Conservation (phyloP, 805 yeast genomes). For the Saccharomycopsis sp. region DNA sequence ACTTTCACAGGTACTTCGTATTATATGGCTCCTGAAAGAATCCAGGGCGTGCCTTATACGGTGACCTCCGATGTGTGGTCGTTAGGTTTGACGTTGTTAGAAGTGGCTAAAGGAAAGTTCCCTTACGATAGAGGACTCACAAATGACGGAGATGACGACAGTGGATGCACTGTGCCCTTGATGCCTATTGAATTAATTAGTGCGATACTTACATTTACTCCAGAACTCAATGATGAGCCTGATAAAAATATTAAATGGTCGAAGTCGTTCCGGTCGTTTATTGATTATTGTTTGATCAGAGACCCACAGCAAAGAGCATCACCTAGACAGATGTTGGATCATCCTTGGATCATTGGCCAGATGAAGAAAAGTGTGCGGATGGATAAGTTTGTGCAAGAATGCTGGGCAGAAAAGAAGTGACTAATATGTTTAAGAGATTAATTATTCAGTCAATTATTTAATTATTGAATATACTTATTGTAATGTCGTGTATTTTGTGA, state of each 20-base stretch:
- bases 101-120: conserved; percentile 87
- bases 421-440: neutral
- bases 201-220: conserved; percentile 75
- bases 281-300: conserved; percentile 74
- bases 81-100: conserved; percentile 81
- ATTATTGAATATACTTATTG: too few species aligned
- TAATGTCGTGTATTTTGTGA: too few species aligned
- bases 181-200: conserved; percentile 83
- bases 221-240: conserved; percentile 72
- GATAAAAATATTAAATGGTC: conserved; percentile 75
- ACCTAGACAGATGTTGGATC: conserved; percentile 87
- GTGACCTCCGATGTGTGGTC: conserved; percentile 98
- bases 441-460: too few species aligned
- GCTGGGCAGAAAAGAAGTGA: conserved; percentile 44
- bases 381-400: conserved; percentile 74
- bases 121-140: conserved; percentile 50
- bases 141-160: conserved; percentile 31
- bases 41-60: conserved; percentile 90
- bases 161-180: conserved; percentile 40
- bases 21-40: conserved; percentile 98
- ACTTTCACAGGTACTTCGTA: conserved; percentile 97
- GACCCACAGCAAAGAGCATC: conserved; percentile 77
- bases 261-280: conserved; percentile 72
- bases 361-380: conserved; percentile 66
- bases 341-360: conserved; percentile 89